phyloP scores from a whole-genome alignment of 352 stramenopile species.

The Pythium diclinum region DNA sequence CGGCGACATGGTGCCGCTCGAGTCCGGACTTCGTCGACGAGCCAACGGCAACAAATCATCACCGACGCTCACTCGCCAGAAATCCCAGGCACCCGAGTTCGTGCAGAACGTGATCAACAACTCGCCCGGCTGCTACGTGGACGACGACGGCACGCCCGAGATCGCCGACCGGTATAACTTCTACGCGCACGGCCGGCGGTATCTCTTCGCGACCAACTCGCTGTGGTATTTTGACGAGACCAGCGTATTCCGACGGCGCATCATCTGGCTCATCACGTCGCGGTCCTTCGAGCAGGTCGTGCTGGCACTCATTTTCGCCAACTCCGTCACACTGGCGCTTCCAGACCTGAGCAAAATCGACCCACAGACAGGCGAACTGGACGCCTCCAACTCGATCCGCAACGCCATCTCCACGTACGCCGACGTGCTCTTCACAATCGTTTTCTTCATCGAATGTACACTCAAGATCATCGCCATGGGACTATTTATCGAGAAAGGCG shows the following conservation, averaged over 20 bases:
- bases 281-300: constrained; percentile 68
- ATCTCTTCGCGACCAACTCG: constrained; percentile 52
- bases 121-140: constrained; percentile 34
- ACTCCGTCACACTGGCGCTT: constrained; percentile 75
- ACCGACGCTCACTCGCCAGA: not conserved
- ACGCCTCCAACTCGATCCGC: constrained; percentile 33
- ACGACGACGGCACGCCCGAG: constrained; percentile 39
- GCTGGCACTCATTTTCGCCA: constrained; percentile 71
- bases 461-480: constrained; percentile 89
- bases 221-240: constrained; percentile 51
- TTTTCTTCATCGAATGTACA: constrained; percentile 84
- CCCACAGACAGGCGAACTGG: constrained; percentile 29
- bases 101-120: constrained; percentile 48
- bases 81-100: constrained; percentile 17
- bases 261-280: constrained; percentile 56
- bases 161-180: constrained; percentile 56
- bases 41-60: not conserved
- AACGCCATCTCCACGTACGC: constrained; percentile 51
- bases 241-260: constrained; percentile 34
- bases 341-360: constrained; percentile 56
- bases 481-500: constrained; percentile 49
- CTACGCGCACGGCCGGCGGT: constrained; percentile 49
- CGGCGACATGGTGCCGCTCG: not conserved
- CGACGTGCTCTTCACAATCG: constrained; percentile 42
- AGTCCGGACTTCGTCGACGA: not conserved